These are phyloP conservation scores for Ganoderma leucocontextum DNA, from an alignment of 1,284 basidiomycete species.

Conservation along the genomic window DNA sequence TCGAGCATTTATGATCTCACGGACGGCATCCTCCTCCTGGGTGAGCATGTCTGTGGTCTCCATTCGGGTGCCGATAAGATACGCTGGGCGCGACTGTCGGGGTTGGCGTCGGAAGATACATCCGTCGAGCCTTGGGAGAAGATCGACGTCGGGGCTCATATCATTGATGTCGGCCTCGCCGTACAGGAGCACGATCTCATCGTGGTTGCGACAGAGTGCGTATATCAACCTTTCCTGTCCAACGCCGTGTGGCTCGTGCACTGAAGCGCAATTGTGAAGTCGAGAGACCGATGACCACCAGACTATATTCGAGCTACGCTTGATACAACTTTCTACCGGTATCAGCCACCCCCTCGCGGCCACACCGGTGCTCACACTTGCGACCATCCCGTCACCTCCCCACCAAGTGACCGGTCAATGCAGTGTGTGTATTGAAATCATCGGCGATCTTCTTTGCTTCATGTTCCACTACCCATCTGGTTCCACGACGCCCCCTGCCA, in stretches of 20 bases:
- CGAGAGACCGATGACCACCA: conserved; percentile 24
- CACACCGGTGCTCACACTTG: conserved; percentile 41
- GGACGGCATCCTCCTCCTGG: conserved; percentile 52
- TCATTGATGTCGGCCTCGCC: conserved; percentile 52
- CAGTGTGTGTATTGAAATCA: conserved; percentile 54
- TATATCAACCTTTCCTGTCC: conserved; percentile 31
- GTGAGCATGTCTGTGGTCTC: conserved; percentile 36
- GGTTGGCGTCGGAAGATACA: background rate
- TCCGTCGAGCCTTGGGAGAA: conserved; percentile 40
- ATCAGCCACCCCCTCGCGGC: conserved; percentile 50
- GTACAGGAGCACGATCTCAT: conserved; percentile 58
- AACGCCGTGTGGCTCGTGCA: background rate
- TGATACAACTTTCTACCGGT: conserved; percentile 53
- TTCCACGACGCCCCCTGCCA: conserved; percentile 24
- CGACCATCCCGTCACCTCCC: conserved; percentile 19
- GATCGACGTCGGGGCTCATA: conserved; percentile 42
- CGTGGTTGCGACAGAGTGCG: conserved; percentile 50
- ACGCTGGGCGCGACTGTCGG: conserved; percentile 20
- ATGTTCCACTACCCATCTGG: conserved; percentile 34
- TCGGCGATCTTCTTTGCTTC: conserved; percentile 47
- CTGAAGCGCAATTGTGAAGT: conserved; percentile 4
- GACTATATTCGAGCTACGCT: conserved; percentile 39
- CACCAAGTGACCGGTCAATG: conserved; percentile 33
- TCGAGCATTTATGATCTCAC: conserved; percentile 55
- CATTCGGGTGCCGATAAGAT: conserved; percentile 25